Evolutionary conservation across 257 asterid species (phyloP).

Genomic region (Phtheirospermum japonicum): DNA sequence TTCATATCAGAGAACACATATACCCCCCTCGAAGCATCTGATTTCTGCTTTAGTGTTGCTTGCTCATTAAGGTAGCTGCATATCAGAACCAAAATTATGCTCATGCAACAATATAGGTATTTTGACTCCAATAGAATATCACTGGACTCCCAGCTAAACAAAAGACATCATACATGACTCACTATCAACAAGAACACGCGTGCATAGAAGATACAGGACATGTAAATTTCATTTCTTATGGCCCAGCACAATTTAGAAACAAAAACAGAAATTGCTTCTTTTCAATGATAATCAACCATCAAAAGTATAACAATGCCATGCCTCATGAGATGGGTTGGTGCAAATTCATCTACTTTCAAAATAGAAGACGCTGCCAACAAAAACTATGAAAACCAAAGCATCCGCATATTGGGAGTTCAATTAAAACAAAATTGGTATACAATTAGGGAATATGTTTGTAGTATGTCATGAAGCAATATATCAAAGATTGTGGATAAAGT

Average conservation of each 20-base stretch:
- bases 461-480: neutral
- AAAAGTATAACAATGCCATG: constrained; percentile 17
- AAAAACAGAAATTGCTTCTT: constrained; percentile 7
- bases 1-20: constrained; percentile 93
- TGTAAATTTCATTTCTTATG: neutral
- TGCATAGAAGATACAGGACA: neutral
- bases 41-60: constrained; percentile 38
- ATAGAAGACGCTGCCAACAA: constrained; percentile 10
- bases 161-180: constrained; percentile 12
- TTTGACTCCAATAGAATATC: neutral
- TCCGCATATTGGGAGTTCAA: constrained; percentile 17
- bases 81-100: constrained; percentile 24
- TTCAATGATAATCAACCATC: constrained; percentile 1
- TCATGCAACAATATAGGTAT: constrained; percentile 12
- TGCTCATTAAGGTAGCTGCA: constrained; percentile 54
- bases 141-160: constrained; percentile 15
- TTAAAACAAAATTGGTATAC: constrained; percentile 1
- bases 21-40: constrained; percentile 56
- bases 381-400: constrained; percentile 11
- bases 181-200: constrained; percentile 1
- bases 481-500: neutral
- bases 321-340: constrained; percentile 13
- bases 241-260: constrained; percentile 6
- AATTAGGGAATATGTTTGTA: neutral
- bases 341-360: constrained; percentile 3